Base-by-base conservation (phyloP, 495 filamentous ascomycete genomes). In the Annulohypoxylon maeteangense region DNA sequence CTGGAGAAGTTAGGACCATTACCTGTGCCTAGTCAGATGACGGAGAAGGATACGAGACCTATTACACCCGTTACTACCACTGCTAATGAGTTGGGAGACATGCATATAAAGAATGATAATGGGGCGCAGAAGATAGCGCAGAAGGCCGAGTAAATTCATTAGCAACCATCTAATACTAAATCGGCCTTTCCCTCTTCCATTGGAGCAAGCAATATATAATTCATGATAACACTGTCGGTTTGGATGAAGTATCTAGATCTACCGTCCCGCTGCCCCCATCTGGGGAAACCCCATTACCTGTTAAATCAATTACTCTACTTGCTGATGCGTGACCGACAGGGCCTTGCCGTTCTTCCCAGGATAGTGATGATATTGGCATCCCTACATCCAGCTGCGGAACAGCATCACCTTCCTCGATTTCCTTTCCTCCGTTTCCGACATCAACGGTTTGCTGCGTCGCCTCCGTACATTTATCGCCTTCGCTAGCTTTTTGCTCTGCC, bases 1-100 rank as follows among this genome's bases (percentile, higher is more conserved):
- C 75, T 78, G 27, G 82, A 80, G 63, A 70, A 72, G 38, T 68
- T 67, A 22, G 56, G 48, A 4, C 63, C 74, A 8, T 40, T 72
- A 8, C 65, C 70, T 51, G 27, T 67, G 16, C 63, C 63, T 2
- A 58, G 63, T n/a, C 56, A 72, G 61, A 40, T 76, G 36, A 59
- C 56, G 48, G 60, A 62, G 36, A 70, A 56, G 29, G 74, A 80
- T 47, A 40, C 40, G 50, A 38, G 68, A 27, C 47, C 75, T 10
- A 42, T 71, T 11, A 67, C 70, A 16, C 67, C 76, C 16, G 50
- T 75, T 56, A 72, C 75, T 45, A 71, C 74, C 45, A 67, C 75
- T 31, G 74, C 74, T 23, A 56, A 72, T 18, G 65, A 68, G 38
- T 57, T 79, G 11, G 62, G 16, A 42, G 58, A 44, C 1, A 67